phyloP scores from a whole-genome alignment of 1,284 basidiomycete species.

The Ustilago bromivora region DNA sequence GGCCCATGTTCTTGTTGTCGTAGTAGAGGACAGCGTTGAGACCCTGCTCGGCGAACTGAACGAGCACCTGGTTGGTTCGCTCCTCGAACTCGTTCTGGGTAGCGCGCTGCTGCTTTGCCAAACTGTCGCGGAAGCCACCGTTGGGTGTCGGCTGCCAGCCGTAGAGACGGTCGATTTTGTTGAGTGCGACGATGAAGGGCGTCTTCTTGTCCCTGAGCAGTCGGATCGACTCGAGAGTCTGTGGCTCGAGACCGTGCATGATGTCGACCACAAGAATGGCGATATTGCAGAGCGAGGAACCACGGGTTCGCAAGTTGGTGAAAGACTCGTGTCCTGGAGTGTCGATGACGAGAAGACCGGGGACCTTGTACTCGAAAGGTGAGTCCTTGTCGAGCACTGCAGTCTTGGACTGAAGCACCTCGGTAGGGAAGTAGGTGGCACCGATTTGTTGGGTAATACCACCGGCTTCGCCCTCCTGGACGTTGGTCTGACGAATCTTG shows the following conservation, averaged over 20 bases:
- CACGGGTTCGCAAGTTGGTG: slow-evolving; percentile 94
- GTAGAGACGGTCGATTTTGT: slow-evolving; percentile 99
- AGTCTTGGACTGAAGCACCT: slow-evolving; percentile 95
- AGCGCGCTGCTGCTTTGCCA: slow-evolving; percentile 83
- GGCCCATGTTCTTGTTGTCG: slow-evolving; percentile 94
- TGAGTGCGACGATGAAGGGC: slow-evolving; percentile 98
- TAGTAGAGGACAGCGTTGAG: slow-evolving; percentile 96
- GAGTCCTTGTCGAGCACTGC: slow-evolving; percentile 88
- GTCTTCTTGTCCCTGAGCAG: slow-evolving; percentile 94
- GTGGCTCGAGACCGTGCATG: slow-evolving; percentile 97
- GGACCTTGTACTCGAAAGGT: slow-evolving; percentile 92
- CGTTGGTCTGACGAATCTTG: slow-evolving; percentile 99
- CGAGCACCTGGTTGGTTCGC: slow-evolving; percentile 83
- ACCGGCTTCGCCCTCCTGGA: slow-evolving; percentile 99
- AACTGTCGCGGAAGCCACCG: slow-evolving; percentile 89
- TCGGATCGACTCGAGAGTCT: slow-evolving; percentile 95
- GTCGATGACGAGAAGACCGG: slow-evolving; percentile 95
- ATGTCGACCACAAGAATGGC: slow-evolving; percentile 99
- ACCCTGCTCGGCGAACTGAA: slow-evolving; percentile 97
- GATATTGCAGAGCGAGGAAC: slow-evolving; percentile 98
- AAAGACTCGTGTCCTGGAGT: slow-evolving; percentile 99
- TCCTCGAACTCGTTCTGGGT: slow-evolving; percentile 95
- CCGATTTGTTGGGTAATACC: slow-evolving; percentile 99
- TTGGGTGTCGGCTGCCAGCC: slow-evolving; percentile 93
- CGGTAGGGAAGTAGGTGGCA: slow-evolving; percentile 99